Evolutionary conservation across 331 rosid genomes (phyloP).

Genomic region (Malus hybrid): DNA sequence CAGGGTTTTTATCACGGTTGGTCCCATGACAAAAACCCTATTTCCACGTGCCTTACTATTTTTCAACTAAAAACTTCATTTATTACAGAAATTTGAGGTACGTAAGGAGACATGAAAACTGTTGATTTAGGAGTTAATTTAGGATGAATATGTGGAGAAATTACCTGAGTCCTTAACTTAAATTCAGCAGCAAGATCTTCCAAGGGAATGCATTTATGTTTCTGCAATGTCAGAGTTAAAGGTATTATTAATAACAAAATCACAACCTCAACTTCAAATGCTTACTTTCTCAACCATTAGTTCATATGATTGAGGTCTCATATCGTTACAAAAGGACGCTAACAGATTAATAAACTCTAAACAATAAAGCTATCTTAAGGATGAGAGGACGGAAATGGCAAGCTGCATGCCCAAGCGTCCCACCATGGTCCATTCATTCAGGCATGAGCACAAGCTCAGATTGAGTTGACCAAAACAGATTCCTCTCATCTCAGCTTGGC

Average conservation of each 20-base stretch:
- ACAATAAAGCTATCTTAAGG: neutral
- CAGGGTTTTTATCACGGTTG: too few species aligned
- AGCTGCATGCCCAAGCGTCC: neutral
- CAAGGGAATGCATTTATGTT: slow-evolving; percentile 80
- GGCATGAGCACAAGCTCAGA: neutral
- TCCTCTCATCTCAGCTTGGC: neutral
- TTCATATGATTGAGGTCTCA: neutral
- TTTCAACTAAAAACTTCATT: neutral
- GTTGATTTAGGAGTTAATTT: neutral
- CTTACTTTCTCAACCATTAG: neutral
- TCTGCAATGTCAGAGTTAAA: slow-evolving; percentile 41
- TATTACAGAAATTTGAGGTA: neutral
- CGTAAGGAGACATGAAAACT: neutral
- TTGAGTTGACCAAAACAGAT: neutral
- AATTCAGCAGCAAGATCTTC: slow-evolving; percentile 98
- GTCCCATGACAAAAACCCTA: too few species aligned
- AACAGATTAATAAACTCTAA: neutral
- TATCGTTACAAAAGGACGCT: neutral
- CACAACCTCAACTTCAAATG: slow-evolving; percentile 1
- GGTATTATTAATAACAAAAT: slow-evolving; percentile 1
- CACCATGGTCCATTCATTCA: neutral
- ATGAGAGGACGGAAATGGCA: too few species aligned
- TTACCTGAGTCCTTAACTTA: slow-evolving; percentile 86
- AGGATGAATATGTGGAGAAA: neutral
- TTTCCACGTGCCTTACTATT: neutral